These are phyloP conservation scores for Coemansia nantahalensis DNA, from an alignment of 192 early-diverging fungal species.

Conservation along the genomic window DNA sequence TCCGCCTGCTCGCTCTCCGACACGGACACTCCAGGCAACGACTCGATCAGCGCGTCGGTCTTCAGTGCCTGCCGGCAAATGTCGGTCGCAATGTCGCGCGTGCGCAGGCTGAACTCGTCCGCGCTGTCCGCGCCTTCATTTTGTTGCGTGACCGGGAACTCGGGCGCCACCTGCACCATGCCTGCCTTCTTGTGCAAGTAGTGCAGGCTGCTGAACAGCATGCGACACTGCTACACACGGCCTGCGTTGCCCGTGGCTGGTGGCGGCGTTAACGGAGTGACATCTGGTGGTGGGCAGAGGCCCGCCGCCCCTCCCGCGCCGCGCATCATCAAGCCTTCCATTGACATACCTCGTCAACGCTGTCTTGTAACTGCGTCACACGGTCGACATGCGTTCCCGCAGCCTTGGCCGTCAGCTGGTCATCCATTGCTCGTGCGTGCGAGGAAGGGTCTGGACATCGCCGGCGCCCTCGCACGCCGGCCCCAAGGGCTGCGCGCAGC, in stretches of 20 bases:
- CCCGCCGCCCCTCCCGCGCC: no score
- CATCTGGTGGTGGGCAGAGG: no score
- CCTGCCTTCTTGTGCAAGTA: conserved; percentile 51
- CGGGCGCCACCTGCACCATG: conserved; percentile 39
- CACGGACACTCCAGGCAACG: conserved; percentile 31
- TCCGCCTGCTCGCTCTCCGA: conserved; percentile 29
- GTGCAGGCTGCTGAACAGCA: conserved; percentile 50
- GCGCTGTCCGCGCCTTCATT: conserved; percentile 29
- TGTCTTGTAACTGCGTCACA: conserved; percentile 52
- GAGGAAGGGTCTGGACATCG: no score
- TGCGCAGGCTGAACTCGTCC: conserved; percentile 33
- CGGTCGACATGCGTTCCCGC: conserved; percentile 43
- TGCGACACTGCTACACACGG: conserved; percentile 30
- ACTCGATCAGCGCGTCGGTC: conserved; percentile 43
- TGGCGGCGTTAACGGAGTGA: no score
- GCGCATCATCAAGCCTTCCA: not conserved
- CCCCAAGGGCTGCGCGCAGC: no score
- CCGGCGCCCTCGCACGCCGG: no score
- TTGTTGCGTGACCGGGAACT: conserved; percentile 42
- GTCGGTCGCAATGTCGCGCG: conserved; percentile 46
- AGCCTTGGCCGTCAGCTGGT: conserved; percentile 25
- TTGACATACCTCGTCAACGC: conserved; percentile 37
- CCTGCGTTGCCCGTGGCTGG: no score
- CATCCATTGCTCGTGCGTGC: not conserved
- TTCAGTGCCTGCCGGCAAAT: conserved; percentile 51